Conservation (phyloP, 768 basidiomycete species). For the Termitomyces sp. region DNA sequence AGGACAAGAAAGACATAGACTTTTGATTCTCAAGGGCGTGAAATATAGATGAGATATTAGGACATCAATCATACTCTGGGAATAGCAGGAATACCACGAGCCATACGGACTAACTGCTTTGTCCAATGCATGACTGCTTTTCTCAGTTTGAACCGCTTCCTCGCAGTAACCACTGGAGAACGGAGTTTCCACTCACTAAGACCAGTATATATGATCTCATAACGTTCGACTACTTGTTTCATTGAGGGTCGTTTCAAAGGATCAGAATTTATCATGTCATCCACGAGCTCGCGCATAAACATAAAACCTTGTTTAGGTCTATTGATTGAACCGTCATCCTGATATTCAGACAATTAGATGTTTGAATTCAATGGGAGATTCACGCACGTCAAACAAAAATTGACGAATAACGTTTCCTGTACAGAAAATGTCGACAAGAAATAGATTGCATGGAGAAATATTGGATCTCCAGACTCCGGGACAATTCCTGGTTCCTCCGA, state of each 20-base stretch:
- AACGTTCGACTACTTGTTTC: background rate
- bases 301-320: background rate
- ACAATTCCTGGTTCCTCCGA: background rate
- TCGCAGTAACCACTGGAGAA: background rate
- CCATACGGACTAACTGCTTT: background rate
- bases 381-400: background rate
- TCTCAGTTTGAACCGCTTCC: background rate
- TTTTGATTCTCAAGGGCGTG: too few species aligned
- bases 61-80: background rate
- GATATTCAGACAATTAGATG: background rate
- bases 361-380: background rate
- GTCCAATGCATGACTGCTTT: background rate
- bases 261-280: background rate
- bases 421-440: background rate
- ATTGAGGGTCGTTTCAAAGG: background rate
- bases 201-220: background rate
- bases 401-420: background rate
- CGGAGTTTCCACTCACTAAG: background rate
- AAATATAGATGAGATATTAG: too few species aligned
- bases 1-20: too few species aligned
- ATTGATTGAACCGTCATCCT: background rate
- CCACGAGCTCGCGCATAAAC: background rate
- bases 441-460: background rate
- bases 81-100: constrained; percentile 1
- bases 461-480: background rate